Conservation (phyloP, 768 basidiomycete species). For the Clitopilus hobsonii region DNA sequence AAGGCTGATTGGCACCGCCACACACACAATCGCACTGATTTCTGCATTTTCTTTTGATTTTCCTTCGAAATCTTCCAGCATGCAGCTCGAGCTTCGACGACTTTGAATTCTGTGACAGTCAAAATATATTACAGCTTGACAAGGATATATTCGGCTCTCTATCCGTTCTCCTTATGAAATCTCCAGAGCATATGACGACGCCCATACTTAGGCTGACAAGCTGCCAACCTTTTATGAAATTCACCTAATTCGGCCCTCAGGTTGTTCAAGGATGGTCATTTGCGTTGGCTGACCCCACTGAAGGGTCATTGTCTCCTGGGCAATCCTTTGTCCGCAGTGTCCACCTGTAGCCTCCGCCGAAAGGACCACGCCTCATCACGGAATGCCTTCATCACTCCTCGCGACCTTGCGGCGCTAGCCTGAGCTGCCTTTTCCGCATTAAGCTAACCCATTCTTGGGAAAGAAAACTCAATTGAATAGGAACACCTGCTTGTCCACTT, state of each 20-base stretch:
- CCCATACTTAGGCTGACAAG: background rate
- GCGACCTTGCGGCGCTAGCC: background rate
- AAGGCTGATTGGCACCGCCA: too few relatives aligned
- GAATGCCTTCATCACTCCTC: background rate
- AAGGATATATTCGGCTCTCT: too few relatives aligned
- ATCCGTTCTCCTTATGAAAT: background rate
- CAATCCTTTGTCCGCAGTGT: background rate
- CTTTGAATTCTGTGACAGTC: too few relatives aligned
- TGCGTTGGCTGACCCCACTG: background rate
- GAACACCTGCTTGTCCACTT: too few relatives aligned
- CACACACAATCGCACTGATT: too few relatives aligned
- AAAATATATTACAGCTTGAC: too few relatives aligned
- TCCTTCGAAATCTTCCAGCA: too few relatives aligned
- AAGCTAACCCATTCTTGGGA: background rate
- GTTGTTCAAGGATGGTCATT: background rate
- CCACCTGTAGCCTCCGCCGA: too few relatives aligned
- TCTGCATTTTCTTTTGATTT: too few relatives aligned
- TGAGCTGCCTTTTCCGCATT: background rate
- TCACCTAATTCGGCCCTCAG: background rate
- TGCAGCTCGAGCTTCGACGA: background rate
- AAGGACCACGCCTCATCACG: too few relatives aligned
- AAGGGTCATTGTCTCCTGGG: background rate
- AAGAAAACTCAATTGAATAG: background rate
- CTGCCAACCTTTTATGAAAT: too few relatives aligned
- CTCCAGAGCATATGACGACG: background rate